Evolutionary conservation across 164 flowering plant species (phyloP).

Genomic region (Dillenia suffruticosa): DNA sequence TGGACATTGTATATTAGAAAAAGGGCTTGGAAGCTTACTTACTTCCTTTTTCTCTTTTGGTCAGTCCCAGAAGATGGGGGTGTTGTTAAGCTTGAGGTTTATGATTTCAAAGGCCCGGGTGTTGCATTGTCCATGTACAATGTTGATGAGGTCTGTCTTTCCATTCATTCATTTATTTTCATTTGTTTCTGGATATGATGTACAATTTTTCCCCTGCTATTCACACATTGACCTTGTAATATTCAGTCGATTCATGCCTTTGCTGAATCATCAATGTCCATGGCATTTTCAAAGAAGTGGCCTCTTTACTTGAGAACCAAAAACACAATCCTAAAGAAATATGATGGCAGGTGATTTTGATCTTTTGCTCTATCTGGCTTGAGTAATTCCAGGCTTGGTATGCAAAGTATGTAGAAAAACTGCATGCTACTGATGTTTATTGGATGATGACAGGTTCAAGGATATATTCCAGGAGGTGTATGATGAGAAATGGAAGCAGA

Average conservation of each 20-base stretch:
- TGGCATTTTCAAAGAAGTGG: conserved; percentile 92
- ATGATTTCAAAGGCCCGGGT: conserved; percentile 85
- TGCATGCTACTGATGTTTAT: background rate
- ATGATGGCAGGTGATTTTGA: conserved; percentile 86
- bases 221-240: background rate
- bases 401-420: too few species aligned
- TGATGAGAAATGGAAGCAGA: conserved; percentile 82
- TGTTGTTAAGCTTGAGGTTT: conserved; percentile 72
- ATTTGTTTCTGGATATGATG: too few species aligned
- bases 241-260: conserved; percentile 88
- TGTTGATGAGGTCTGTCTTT: conserved; percentile 78
- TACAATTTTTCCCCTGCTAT: too few species aligned
- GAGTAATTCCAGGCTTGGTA: too few species aligned
- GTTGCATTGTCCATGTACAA: conserved; percentile 96
- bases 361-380: too few species aligned
- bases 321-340: conserved; percentile 93
- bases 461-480: conserved; percentile 97
- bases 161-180: background rate
- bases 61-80: conserved; percentile 76
- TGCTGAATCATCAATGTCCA: conserved; percentile 94
- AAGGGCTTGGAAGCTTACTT: conserved; percentile 1
- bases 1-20: background rate
- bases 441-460: conserved; percentile 62
- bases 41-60: conserved; percentile 7
- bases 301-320: conserved; percentile 98